phyloP scores from a whole-genome alignment of 1,284 basidiomycete genomes.

The Apiotrichum montevideense region DNA sequence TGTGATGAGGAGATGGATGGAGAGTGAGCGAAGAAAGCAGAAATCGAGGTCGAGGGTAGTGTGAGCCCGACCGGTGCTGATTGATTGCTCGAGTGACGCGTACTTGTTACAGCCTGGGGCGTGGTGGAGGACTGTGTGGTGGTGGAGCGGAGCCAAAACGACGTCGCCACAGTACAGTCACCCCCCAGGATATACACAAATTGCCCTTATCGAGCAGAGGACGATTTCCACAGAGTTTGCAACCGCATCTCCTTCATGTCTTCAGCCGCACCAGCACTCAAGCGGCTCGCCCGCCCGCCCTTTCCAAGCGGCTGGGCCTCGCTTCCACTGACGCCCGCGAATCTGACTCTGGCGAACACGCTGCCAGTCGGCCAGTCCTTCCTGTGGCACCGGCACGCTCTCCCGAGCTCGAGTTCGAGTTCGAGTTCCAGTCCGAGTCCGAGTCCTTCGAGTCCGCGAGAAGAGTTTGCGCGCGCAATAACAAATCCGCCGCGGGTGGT shows the following conservation, averaged over 20 bases:
- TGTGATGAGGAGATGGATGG: not conserved
- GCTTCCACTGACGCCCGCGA: slow-evolving; percentile 23
- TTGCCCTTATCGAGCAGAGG: no score
- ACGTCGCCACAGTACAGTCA: no score
- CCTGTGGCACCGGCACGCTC: slow-evolving; percentile 36
- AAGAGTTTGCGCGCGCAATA: slow-evolving; percentile 43
- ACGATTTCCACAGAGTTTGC: no score
- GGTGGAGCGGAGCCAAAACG: no score
- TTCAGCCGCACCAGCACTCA: not conserved
- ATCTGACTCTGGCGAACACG: slow-evolving; percentile 42
- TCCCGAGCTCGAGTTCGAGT: slow-evolving; percentile 1
- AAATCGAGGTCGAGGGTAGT: not conserved
- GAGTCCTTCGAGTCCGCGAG: slow-evolving; percentile 10
- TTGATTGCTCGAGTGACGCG: no score
- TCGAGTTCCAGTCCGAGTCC: no score
- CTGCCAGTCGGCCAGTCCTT: slow-evolving; percentile 46
- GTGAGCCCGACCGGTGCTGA: not conserved
- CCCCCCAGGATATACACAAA: no score
- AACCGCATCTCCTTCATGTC: no score
- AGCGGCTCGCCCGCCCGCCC: slow-evolving; percentile 18
- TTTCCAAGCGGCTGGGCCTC: slow-evolving; percentile 38
- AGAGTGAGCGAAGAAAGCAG: not conserved
- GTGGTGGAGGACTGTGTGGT: no score
- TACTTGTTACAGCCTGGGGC: no score
- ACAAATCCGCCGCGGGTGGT: slow-evolving; percentile 57